Evolutionary conservation across 495 filamentous ascomycete species (phyloP).

Genomic region (Daldinia childiae): DNA sequence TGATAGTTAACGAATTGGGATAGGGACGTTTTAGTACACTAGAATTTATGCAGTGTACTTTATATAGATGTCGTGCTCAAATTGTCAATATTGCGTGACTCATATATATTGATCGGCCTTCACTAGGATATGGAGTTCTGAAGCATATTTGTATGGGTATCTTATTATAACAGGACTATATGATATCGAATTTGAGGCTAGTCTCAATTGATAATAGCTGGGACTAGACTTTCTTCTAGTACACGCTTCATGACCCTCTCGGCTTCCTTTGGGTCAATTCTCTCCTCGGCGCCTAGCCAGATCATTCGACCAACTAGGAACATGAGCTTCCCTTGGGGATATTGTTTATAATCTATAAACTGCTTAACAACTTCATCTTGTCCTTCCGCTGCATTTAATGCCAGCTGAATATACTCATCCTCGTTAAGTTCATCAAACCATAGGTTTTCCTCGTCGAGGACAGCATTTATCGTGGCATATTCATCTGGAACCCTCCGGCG

Average conservation of each 20-base stretch:
- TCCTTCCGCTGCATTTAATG: slow-evolving; percentile 57
- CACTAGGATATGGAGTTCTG: not conserved
- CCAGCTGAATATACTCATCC: slow-evolving; percentile 68
- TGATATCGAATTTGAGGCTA: slow-evolving; percentile 6
- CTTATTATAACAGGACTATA: slow-evolving; percentile 3
- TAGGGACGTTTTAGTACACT: not conserved
- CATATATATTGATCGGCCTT: slow-evolving; percentile 19
- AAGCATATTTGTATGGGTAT: slow-evolving; percentile 18
- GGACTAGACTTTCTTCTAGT: slow-evolving; percentile 52
- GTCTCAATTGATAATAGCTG: slow-evolving; percentile 20
- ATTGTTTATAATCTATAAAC: slow-evolving; percentile 70
- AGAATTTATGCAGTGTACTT: not conserved
- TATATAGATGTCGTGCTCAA: slow-evolving; percentile 38
- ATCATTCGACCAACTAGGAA: slow-evolving; percentile 96
- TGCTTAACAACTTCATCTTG: slow-evolving; percentile 71
- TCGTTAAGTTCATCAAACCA: slow-evolving; percentile 68
- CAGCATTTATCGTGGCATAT: slow-evolving; percentile 60
- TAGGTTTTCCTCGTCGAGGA: slow-evolving; percentile 74
- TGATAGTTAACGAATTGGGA: not conserved
- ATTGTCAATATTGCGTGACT: slow-evolving; percentile 36
- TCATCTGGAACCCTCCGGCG: slow-evolving; percentile 53
- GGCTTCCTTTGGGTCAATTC: slow-evolving; percentile 78
- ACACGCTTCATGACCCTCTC: slow-evolving; percentile 69
- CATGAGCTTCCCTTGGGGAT: slow-evolving; percentile 75
- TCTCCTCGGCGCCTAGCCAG: slow-evolving; percentile 74